Base-by-base conservation (phyloP, 176 grass and related monocot species). In the Rhipidocladum racemiflorum region DNA sequence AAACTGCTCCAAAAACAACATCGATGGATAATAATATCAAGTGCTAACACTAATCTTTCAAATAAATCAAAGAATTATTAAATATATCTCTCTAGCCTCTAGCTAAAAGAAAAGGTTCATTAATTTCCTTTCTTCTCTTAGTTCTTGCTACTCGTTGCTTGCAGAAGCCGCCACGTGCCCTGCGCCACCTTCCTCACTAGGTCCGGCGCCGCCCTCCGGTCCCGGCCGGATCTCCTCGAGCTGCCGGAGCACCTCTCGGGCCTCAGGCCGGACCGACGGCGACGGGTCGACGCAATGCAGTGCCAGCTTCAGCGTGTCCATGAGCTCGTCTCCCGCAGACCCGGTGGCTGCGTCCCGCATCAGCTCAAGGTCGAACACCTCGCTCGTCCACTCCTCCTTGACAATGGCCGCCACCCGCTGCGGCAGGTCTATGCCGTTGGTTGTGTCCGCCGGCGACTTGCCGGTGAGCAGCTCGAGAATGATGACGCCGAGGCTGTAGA, bases 401-500 rank as follows among this genome's bases (percentile, higher is more conserved):
- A 97, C 91, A 25, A 92, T 92, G 24, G 87, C 91, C 0, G 87
- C 89, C 17, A 97, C 94, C 94, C 91, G 92, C 78, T 89, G 90
- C 1, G 94, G 94, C 85, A 97, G 83, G 59, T 97, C 94, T 27
- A 90, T 75, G 53, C 91, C 89, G 5, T 97, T 92, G 61, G 84
- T 90, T 42, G 78, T 80, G 24, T 97, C 94, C 0, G 88, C 91
- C 0, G 94, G 91, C 9, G 89, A 90, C 63, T 88, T 97, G 75
- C 94, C 89, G 1, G 91, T 97, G 38, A 97, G 87, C 53, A 97
- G 89, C 83, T 97, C 94, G 12, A 97, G 89, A 36, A 97, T 82
- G 65, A 94, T 85, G 2, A 97, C 94, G 28, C 94, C 94, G 5
- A 97, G 85, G 91, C 91, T 97, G 82, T 97, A 97, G n/a, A 97